Evolutionary conservation across 371 early-diverging fungal species (phyloP), one percentile per base, ranked within the genome.

Genomic region (Capillidium heterosporum): DNA sequence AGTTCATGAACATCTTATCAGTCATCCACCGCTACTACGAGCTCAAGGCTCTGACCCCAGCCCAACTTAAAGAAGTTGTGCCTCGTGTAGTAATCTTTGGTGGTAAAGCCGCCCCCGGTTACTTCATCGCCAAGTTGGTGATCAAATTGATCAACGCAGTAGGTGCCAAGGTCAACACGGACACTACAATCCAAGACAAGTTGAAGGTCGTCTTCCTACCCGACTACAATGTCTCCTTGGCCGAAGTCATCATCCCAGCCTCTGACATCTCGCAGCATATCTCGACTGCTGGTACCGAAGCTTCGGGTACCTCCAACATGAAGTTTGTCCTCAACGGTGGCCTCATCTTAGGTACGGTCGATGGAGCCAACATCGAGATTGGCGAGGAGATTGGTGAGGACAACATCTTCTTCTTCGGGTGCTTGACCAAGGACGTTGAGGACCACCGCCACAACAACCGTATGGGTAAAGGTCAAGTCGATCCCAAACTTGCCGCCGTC

Each of bases 291-390:
- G 94, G 93, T 55, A 93, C 92, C n/a, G 94, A 93, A 67, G 94
- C 93, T n/a, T 89, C 90, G 19, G 94, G 94, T 40, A 93, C 94
- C 3, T 89, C 90, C 44, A 93, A 93, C 78, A 93, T 93, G 92
- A 93, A 93, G 74, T 93, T 93, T 72, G 93, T 92, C 46, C 70
- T 93, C 44, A 93, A 93, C 66, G 92, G 93, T 53, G 93, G 93
- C 57, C 65, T 93, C 47, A 93, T 93, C 65, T 70, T 87, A 41
- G 87, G 87, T 62, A 87, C 87, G 0, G 74, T 87, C 44, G 87
- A 87, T 61, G 87, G 87, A 51, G 94, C 94, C 59, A 93, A 93
- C 67, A 86, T 93, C 68, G 94, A 93, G 66, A 93, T 93, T 65
- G 73, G 78, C 56, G 92, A 93, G 60, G 89, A 93, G 61, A 81